Base-by-base conservation (phyloP, 1,284 basidiomycete genomes). In the Inonotus hispidus region DNA sequence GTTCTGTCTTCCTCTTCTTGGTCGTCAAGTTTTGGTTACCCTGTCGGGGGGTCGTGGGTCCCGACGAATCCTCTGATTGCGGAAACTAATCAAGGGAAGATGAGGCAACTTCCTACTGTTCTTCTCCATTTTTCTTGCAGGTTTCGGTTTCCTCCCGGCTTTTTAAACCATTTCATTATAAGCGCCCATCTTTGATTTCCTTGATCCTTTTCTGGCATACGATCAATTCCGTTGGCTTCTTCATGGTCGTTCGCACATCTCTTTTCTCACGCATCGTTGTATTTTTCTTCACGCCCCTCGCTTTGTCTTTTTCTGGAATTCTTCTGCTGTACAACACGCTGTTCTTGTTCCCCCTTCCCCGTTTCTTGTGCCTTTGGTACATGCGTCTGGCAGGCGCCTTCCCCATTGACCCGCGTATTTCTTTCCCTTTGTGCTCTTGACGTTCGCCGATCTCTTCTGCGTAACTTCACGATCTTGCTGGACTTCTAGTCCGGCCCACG, bases 201-300 rank as follows among this genome's bases (percentile, higher is more conserved):
- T 7, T 16, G 13, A 6, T 43, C 27, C 45, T 57, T 19, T 56
- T 56, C 38, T 16, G 19, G 41, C 16, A n/a, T 27, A 56, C 47
- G 45, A 38, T 39, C 56, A 49, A 11, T 27, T 11, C 35, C 32
- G 49, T 35, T 46, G 16, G 14, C 46, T 46, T 39, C 23, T 43
- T 57, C 41, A 45, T 57, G 45, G 21, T 57, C 56, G 41, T 55
- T 55, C n/a, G 35, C 25, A 10, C 37, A 19, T 55, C n/a, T 39
- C 41, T 55, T 55, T 45, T n/a, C 53, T 19, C 50, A 35, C 50
- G 32, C 50, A 52, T 52, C 2, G 27, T n/a, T 27, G 16, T 52
- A 32, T 52, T 49, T 49, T 49, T 29, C 25, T 10, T 25, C 27
- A 16, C 25, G 11, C 47, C 23, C 11, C 50, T 32, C 27, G 32